Conservation (phyloP, 2,329 filamentous ascomycete species). For the Botryotinia convoluta region DNA sequence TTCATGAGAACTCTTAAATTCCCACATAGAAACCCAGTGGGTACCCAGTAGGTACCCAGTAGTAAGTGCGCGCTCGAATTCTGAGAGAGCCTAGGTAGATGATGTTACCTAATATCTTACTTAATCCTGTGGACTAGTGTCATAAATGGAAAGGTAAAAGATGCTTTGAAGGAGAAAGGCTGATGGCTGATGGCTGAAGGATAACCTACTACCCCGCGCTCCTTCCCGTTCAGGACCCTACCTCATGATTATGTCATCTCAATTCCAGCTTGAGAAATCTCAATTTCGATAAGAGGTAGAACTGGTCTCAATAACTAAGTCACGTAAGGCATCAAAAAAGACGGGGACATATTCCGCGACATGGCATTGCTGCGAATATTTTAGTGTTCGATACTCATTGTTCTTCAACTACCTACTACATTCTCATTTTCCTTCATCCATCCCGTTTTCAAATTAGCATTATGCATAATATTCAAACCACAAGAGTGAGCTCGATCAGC, state of each 20-base stretch:
- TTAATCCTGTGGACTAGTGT: no score
- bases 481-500: background rate
- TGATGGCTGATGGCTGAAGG: no score
- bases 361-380: background rate
- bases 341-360: background rate
- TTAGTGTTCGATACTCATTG: background rate
- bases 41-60: no score
- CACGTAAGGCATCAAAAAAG: background rate
- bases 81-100: no score
- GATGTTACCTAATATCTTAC: background rate
- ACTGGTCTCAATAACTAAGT: background rate
- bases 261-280: background rate
- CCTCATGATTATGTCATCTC: background rate
- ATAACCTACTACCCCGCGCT: background rate
- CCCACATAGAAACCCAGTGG: no score
- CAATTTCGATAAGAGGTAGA: no score
- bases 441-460: accelerated
- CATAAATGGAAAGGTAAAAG: no score
- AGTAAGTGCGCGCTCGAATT: no score
- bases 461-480: background rate
- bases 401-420: background rate
- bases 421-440: background rate
- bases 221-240: background rate
- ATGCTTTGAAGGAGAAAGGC: no score
- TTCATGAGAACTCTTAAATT: no score